These are phyloP conservation scores for Cercis canadensis DNA, from an alignment of 306 rosid species.

Conservation along the genomic window DNA sequence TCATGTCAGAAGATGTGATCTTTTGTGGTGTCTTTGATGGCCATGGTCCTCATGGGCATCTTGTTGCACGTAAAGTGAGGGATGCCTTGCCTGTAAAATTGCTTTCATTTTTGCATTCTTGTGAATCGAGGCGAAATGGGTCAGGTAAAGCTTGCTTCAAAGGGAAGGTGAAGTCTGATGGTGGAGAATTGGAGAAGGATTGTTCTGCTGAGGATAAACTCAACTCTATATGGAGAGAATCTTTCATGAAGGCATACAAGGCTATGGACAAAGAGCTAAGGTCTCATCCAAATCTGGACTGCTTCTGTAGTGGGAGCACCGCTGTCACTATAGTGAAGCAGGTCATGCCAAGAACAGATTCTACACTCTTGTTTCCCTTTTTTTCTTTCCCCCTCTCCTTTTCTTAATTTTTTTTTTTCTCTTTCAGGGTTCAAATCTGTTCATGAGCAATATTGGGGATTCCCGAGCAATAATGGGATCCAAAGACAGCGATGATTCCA, in stretches of 20 bases:
- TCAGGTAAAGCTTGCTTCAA: slow-evolving; percentile 60
- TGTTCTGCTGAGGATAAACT: slow-evolving; percentile 57
- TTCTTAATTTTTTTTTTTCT: slow-evolving; percentile 36
- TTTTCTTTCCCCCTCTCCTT: slow-evolving; percentile 2
- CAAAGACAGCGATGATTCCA: slow-evolving; percentile 62
- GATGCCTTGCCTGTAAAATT: slow-evolving; percentile 82
- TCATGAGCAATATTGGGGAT: slow-evolving; percentile 88
- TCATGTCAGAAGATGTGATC: slow-evolving; percentile 75
- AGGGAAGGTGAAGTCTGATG: slow-evolving; percentile 56
- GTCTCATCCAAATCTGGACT: slow-evolving; percentile 89
- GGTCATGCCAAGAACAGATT: slow-evolving; percentile 48
- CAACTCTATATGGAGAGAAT: slow-evolving; percentile 79
- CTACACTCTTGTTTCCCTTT: slow-evolving; percentile 25
- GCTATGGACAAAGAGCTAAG: slow-evolving; percentile 94
- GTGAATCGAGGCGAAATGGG: slow-evolving; percentile 58
- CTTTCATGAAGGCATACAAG: slow-evolving; percentile 85
- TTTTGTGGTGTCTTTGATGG: slow-evolving; percentile 98
- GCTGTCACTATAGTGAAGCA: slow-evolving; percentile 88
- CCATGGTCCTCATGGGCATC: slow-evolving; percentile 96
- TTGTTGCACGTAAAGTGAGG: slow-evolving; percentile 90
- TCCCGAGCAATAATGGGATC: slow-evolving; percentile 96
- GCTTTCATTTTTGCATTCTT: slow-evolving; percentile 67
- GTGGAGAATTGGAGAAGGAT: slow-evolving; percentile 67
- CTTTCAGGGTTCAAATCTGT: slow-evolving; percentile 78
- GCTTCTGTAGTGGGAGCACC: slow-evolving; percentile 98